These are phyloP conservation scores for Sporisorium iseilematis-ciliati DNA, from an alignment of 1,284 basidiomycete species.

Conservation along the genomic window DNA sequence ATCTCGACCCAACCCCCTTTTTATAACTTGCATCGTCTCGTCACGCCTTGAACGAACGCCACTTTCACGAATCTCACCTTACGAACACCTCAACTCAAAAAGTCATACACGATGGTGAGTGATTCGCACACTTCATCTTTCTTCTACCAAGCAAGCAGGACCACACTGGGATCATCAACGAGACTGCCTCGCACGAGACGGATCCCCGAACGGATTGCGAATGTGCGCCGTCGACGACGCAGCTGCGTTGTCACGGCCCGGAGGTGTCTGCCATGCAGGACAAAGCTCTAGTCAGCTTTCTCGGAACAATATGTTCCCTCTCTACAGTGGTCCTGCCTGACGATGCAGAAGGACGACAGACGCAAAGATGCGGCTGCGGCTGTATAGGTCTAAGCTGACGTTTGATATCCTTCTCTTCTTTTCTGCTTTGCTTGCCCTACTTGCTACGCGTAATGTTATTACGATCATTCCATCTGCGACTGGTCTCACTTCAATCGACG, in stretches of 20 bases:
- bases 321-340: not conserved
- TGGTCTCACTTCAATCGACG: not conserved
- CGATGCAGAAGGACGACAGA: not conserved
- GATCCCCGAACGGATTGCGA: not conserved
- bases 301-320: not conserved
- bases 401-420: not conserved
- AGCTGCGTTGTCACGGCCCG: not conserved
- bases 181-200: not conserved
- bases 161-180: not conserved
- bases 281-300: not conserved
- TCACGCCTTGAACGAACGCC: not conserved
- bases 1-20: constrained; percentile 10
- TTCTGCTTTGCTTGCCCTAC: too few species aligned
- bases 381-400: not conserved
- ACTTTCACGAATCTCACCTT: constrained; percentile 4
- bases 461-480: not conserved
- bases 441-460: not conserved
- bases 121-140: not conserved
- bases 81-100: constrained; percentile 19
- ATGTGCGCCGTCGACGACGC: too few species aligned
- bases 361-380: not conserved
- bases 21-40: not conserved
- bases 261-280: not conserved
- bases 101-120: constrained; percentile 49
- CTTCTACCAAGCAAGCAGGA: not conserved